phyloP scores from a whole-genome alignment of 495 filamentous ascomycete species.

The Podospora anserina region DNA sequence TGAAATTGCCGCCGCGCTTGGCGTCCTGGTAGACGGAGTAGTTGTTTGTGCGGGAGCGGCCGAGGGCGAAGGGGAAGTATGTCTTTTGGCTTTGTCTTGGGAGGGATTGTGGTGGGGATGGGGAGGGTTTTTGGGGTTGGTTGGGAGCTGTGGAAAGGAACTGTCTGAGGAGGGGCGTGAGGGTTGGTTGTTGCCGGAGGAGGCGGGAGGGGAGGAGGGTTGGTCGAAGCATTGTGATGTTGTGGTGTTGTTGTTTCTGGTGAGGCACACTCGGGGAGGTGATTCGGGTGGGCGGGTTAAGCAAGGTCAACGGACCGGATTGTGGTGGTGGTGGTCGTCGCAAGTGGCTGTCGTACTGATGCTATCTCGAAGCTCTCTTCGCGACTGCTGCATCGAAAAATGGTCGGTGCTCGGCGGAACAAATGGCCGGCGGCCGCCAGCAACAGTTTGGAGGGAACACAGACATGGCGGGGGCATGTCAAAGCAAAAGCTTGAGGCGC shows the following conservation, averaged over 20 bases:
- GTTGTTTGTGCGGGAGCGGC: conserved; percentile 65
- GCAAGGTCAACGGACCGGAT: background rate
- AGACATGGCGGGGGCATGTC: background rate
- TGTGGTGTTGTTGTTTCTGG: background rate
- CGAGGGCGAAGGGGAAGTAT: conserved; percentile 63
- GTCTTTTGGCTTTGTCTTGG: background rate
- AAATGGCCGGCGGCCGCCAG: conserved; percentile 17
- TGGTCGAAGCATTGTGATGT: conserved; percentile 21
- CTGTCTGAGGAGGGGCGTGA: conserved; percentile 1
- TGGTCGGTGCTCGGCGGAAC: conserved; percentile 22
- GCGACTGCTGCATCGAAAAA: conserved; percentile 14
- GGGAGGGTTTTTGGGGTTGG: conserved; percentile 3
- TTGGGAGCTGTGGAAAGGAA: conserved; percentile 9
- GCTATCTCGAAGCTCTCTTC: conserved; percentile 3
- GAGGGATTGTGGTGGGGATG: background rate
- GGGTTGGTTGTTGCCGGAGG: background rate
- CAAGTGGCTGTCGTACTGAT: conserved; percentile 11
- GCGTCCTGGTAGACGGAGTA: conserved; percentile 73
- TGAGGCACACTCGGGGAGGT: background rate
- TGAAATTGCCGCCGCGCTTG: conserved; percentile 75
- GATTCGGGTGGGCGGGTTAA: background rate
- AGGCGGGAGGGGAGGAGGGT: conserved; percentile 11
- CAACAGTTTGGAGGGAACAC: background rate
- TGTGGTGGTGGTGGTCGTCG: background rate
- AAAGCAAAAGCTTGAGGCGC: background rate